Evolutionary conservation across 1,139 yeast species (phyloP).

Genomic region (Geotrichum fermentans): DNA sequence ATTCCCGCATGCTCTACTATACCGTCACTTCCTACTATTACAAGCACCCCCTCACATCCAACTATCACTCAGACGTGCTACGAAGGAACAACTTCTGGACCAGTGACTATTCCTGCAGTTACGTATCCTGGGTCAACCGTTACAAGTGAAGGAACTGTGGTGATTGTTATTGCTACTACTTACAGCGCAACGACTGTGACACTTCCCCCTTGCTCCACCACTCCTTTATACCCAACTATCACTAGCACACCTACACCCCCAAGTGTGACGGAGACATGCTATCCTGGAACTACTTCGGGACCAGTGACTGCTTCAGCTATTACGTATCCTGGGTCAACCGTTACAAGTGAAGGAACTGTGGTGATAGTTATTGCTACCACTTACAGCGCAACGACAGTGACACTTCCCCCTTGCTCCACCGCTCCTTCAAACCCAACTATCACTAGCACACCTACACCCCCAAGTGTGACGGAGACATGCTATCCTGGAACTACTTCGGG

Average conservation of each 20-base stretch:
- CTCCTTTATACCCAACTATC: conserved; percentile 6
- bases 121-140: conserved; percentile 11
- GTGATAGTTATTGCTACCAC: neutral
- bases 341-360: conserved; percentile 5
- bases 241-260: neutral
- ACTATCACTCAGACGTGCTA: neutral
- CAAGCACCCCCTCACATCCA: conserved; percentile 5
- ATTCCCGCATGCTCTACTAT: conserved; percentile 17
- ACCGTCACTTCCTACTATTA: conserved; percentile 1
- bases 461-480: conserved; percentile 18
- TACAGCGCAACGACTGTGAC: conserved; percentile 16
- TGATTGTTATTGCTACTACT: neutral
- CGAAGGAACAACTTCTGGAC: neutral
- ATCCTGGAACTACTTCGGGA: conserved; percentile 5
- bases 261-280: conserved; percentile 7
- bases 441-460: conserved; percentile 24
- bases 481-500: conserved; percentile 17
- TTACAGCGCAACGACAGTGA: conserved; percentile 12
- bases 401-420: conserved; percentile 22
- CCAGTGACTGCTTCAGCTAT: conserved; percentile 14
- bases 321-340: conserved; percentile 7
- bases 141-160: neutral
- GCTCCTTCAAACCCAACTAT: conserved; percentile 8
- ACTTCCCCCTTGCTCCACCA: conserved; percentile 21
- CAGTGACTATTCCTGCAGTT: conserved; percentile 9